phyloP scores from a whole-genome alignment of 176 grass and related monocot species.

The Aechmea fasciata region DNA sequence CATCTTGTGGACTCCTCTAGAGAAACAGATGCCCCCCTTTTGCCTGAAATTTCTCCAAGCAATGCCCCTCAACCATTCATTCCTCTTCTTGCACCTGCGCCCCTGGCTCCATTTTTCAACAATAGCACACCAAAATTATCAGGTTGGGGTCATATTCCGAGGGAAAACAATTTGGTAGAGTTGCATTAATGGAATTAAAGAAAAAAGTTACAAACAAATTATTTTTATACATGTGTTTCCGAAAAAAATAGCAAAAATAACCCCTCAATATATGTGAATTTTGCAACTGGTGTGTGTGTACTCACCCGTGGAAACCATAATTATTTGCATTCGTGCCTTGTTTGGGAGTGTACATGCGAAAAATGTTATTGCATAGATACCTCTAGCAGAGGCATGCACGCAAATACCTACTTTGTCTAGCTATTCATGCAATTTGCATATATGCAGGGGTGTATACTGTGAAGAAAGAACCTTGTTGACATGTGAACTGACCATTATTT shows the following conservation, averaged over 20 bases:
- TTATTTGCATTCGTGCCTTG: too few relatives aligned
- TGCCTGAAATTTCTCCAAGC: conserved; percentile 59
- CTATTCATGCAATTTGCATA: neutral
- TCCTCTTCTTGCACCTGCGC: conserved; percentile 62
- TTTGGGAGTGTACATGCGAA: too few relatives aligned
- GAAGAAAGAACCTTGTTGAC: too few relatives aligned
- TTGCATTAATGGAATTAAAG: neutral
- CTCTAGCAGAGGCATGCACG: neutral
- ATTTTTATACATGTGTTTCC: neutral
- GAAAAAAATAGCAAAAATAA: too few relatives aligned
- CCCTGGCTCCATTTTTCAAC: conserved; percentile 75
- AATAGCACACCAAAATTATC: conserved; percentile 77
- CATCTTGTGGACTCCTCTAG: conserved; percentile 25
- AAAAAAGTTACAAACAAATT: neutral
- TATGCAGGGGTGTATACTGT: neutral
- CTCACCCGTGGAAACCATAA: too few relatives aligned
- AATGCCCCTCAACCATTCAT: conserved; percentile 61
- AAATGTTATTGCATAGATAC: too few relatives aligned
- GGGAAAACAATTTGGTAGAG: neutral
- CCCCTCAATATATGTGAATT: too few relatives aligned
- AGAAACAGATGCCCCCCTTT: conserved; percentile 28
- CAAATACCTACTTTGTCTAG: neutral
- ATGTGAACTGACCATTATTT: neutral
- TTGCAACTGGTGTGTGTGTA: too few relatives aligned
- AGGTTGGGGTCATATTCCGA: conserved; percentile 25